Evolutionary conservation across 2,329 filamentous ascomycete species (phyloP).

Genomic region (Cladobotryum mycophilum): DNA sequence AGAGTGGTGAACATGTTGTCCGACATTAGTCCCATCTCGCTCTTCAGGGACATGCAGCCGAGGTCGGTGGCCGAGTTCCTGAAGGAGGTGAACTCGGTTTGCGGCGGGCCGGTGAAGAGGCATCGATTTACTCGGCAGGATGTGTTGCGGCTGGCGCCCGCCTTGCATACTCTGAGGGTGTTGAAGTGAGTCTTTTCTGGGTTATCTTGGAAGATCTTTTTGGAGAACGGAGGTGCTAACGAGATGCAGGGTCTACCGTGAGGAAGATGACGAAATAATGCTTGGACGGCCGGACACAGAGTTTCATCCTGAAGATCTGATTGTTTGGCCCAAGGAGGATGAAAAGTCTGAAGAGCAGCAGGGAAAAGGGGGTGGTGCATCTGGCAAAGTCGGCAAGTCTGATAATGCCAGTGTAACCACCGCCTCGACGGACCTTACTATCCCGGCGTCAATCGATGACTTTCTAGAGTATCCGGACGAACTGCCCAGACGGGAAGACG

Average conservation of each 20-base stretch:
- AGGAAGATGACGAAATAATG: conserved; percentile 1
- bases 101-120: conserved; percentile 13
- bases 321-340: conserved; percentile 3
- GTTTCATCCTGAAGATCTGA: conserved; percentile 10
- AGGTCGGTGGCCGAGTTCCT: conserved; percentile 19
- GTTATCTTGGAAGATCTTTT: no score
- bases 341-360: neutral
- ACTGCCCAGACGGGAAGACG: conserved; percentile 7
- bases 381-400: neutral
- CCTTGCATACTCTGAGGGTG: conserved; percentile 4
- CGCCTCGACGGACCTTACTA: neutral
- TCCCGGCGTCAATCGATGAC: neutral
- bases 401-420: neutral
- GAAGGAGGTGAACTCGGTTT: conserved; percentile 18
- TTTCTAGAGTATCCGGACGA: conserved; percentile 2
- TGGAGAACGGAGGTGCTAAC: neutral
- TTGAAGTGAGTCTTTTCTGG: conserved; percentile 5
- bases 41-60: conserved; percentile 13
- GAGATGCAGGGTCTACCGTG: neutral
- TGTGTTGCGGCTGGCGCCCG: conserved; percentile 8
- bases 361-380: neutral
- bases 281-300: conserved; percentile 8
- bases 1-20: conserved; percentile 20
- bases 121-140: conserved; percentile 20
- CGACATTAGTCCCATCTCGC: conserved; percentile 11